These are phyloP conservation scores for Tetrapisispora iriomotensis DNA, from an alignment of 805 yeast species.

Conservation along the genomic window DNA sequence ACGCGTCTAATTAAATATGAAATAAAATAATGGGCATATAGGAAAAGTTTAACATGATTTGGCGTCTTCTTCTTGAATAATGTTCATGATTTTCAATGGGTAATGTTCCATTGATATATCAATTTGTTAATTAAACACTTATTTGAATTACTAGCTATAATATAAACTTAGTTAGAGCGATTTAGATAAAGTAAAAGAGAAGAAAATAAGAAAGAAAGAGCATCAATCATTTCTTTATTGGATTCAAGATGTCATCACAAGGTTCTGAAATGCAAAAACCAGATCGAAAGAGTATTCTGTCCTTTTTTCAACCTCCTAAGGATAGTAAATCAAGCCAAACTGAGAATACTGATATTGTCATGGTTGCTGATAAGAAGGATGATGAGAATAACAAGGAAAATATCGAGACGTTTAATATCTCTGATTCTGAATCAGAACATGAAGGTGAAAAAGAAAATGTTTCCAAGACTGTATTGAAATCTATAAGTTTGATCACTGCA, in stretches of 20 bases:
- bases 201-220: no score
- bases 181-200: no score
- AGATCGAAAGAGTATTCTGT: slow-evolving; percentile 11
- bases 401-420: slow-evolving; percentile 1
- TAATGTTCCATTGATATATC: no score
- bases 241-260: background rate
- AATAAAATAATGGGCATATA: no score
- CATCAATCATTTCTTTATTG: no score
- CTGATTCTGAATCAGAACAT: slow-evolving; percentile 4
- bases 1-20: no score
- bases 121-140: no score
- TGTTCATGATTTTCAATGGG: no score
- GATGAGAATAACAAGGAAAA: background rate
- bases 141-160: no score
- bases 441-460: background rate
- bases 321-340: background rate
- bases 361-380: background rate
- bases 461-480: background rate
- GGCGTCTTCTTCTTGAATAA: no score
- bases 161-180: no score
- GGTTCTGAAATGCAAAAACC: slow-evolving; percentile 8
- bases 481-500: background rate
- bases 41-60: no score
- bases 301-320: slow-evolving; percentile 14
- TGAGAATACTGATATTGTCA: background rate